Conservation (phyloP, 345 rosid genomes). For the Linum trigynum region DNA sequence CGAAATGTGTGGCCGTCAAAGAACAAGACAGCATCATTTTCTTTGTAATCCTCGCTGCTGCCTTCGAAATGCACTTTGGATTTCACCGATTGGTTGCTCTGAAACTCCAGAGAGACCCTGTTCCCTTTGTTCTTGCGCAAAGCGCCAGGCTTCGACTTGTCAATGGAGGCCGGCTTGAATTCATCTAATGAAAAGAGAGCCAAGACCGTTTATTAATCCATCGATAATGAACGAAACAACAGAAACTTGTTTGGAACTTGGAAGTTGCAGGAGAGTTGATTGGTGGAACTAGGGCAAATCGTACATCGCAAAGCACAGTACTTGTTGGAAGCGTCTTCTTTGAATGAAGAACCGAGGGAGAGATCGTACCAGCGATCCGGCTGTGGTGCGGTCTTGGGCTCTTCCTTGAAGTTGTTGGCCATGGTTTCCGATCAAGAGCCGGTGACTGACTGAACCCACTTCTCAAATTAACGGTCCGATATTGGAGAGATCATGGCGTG, state of each 20-base stretch:
- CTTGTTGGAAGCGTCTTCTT: conserved; percentile 37
- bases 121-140: conserved; percentile 65
- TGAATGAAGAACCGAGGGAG: conserved; percentile 57
- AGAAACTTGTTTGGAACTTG: neutral
- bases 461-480: no score
- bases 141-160: conserved; percentile 57
- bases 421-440: conserved; percentile 16
- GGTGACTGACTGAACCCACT: neutral
- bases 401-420: conserved; percentile 54
- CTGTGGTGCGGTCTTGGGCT: conserved; percentile 56
- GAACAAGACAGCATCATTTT: conserved; percentile 73
- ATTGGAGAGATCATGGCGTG: no score
- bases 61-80: conserved; percentile 82
- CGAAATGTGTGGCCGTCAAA: conserved; percentile 67
- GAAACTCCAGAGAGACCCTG: conserved; percentile 80
- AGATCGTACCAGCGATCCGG: conserved; percentile 80
- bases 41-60: conserved; percentile 72
- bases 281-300: neutral
- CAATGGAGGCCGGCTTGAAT: conserved; percentile 85
- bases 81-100: conserved; percentile 67
- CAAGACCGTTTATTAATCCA: neutral
- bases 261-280: neutral
- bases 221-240: neutral
- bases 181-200: conserved; percentile 35
- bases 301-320: conserved; percentile 64